Evolutionary conservation across 768 basidiomycete species (phyloP).

Genomic region (Hericium coralloides): DNA sequence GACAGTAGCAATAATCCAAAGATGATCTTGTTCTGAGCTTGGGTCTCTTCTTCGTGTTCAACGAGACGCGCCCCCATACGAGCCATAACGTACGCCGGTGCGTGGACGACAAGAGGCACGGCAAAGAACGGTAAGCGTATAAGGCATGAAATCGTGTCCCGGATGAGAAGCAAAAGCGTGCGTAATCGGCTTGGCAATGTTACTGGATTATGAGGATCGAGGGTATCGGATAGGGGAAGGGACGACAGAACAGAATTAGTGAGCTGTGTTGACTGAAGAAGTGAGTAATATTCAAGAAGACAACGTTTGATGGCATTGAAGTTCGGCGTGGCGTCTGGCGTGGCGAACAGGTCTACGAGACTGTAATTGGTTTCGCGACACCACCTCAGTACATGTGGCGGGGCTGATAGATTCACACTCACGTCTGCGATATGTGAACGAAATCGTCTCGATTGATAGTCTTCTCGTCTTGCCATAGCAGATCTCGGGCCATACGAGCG

Average conservation of each 20-base stretch:
- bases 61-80: conserved; percentile 64
- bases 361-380: conserved; percentile 29
- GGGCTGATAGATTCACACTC: conserved; percentile 23
- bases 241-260: conserved; percentile 80
- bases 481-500: conserved; percentile 86
- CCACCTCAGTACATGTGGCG: background rate
- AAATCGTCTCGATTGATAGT: conserved; percentile 76
- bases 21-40: conserved; percentile 95
- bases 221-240: conserved; percentile 72
- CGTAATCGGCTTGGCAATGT: conserved; percentile 77
- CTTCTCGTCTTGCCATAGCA: conserved; percentile 83
- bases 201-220: conserved; percentile 69
- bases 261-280: conserved; percentile 71
- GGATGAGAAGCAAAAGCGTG: conserved; percentile 69
- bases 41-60: conserved; percentile 86
- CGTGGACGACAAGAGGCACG: conserved; percentile 73
- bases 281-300: conserved; percentile 83
- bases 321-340: conserved; percentile 50
- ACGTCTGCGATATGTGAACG: conserved; percentile 87
- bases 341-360: conserved; percentile 82
- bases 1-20: conserved; percentile 70
- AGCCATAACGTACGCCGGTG: conserved; percentile 81
- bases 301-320: conserved; percentile 53
- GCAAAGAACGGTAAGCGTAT: conserved; percentile 84
- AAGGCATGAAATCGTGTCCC: conserved; percentile 64